phyloP scores from a whole-genome alignment of 495 filamentous ascomycete genomes.

The Lasiosphaeria miniovina region DNA sequence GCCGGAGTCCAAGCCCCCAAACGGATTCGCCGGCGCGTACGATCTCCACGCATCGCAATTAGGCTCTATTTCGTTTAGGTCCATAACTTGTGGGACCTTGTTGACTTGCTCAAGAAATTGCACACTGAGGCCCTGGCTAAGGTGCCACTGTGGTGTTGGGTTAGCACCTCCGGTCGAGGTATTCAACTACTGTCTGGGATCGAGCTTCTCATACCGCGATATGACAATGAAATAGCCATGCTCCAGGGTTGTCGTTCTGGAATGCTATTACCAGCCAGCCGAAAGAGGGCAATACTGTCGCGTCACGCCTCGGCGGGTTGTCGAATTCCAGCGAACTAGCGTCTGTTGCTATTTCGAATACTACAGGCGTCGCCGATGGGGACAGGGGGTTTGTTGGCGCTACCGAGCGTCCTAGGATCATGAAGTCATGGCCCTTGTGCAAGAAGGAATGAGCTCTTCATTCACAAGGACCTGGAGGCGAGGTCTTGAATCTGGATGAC shows the following conservation, averaged over 20 bases:
- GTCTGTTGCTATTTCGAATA: conserved; percentile 28
- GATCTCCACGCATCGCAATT: conserved; percentile 21
- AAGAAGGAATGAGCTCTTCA: neutral
- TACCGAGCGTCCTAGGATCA: conserved; percentile 33
- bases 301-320: conserved; percentile 30
- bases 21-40: conserved; percentile 10
- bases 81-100: conserved; percentile 13
- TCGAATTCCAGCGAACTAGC: conserved; percentile 30
- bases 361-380: conserved; percentile 46
- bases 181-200: neutral
- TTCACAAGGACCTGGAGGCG: too few relatives aligned
- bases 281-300: conserved; percentile 43
- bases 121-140: conserved; percentile 41
- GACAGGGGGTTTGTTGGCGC: conserved; percentile 26
- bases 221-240: conserved; percentile 56
- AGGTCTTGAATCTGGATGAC: too few relatives aligned
- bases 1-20: neutral
- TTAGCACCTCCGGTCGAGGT: neutral
- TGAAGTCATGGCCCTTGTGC: conserved; percentile 17
- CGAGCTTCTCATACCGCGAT: conserved; percentile 30
- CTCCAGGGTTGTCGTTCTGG: conserved; percentile 50
- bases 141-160: conserved; percentile 33
- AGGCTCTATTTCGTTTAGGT: conserved; percentile 7
- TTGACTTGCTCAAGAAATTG: conserved; percentile 41
- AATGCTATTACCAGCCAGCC: conserved; percentile 50